These are phyloP conservation scores for Polymyxa betae DNA, from an alignment of 208 protist genomes.

Conservation along the genomic window DNA sequence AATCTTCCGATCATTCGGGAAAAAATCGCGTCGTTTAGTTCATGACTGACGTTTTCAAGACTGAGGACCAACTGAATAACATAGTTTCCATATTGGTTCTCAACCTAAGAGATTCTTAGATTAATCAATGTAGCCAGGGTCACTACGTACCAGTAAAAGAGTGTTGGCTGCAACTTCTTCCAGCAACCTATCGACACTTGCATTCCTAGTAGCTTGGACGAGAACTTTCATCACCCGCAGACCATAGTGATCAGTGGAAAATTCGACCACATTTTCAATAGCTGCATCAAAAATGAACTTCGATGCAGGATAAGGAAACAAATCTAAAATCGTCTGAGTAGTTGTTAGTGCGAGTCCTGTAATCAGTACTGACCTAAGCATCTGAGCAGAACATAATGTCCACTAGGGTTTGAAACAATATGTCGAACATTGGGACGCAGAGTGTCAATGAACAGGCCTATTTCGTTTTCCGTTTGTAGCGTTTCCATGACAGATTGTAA, in stretches of 20 bases:
- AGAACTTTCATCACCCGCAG: slow-evolving; percentile 47
- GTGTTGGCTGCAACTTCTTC: background rate
- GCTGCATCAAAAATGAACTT: slow-evolving; percentile 23
- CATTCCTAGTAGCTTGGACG: background rate
- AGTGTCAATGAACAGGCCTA: background rate
- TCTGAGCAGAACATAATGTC: slow-evolving; percentile 7
- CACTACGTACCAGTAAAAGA: background rate
- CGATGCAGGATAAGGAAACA: background rate
- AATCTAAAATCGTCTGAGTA: background rate
- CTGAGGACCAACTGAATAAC: slow-evolving; percentile 32
- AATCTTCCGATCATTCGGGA: background rate
- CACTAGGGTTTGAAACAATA: background rate
- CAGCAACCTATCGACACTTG: background rate
- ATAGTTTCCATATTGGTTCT: slow-evolving; percentile 51
- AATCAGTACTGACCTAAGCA: background rate
- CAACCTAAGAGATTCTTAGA: background rate
- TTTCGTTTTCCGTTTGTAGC: background rate
- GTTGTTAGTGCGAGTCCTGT: background rate
- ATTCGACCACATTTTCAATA: background rate
- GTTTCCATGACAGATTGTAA: background rate
- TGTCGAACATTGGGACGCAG: background rate
- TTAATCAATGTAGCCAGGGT: background rate
- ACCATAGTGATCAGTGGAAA: slow-evolving; percentile 8
- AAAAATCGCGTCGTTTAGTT: slow-evolving; percentile 1
- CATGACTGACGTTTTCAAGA: background rate